Evolutionary conservation across 1,284 basidiomycete species (phyloP), one percentile per base, ranked within the genome.

Genomic region (Rhodotorula sp.): DNA sequence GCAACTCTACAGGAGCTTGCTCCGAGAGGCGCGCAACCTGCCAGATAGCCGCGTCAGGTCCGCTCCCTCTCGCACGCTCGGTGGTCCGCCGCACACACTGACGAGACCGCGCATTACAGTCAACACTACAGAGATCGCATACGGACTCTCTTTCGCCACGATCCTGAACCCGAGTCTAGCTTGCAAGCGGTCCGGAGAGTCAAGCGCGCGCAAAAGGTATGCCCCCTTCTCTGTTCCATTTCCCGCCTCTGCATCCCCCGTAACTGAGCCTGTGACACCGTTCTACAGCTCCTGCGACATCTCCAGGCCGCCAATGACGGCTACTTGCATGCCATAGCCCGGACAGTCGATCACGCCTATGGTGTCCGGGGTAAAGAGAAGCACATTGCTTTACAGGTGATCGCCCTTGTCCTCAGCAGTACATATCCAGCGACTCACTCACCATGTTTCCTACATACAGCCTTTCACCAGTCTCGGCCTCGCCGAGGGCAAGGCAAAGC

Each of bases 301-400:
- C 79, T 93, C 8, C 80, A 84, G 77, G 82, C 80, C 51, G 89
- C 89, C 15, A 89, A 87, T 75, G 76, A 78, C 15, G 86, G 88
- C 14, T 80, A 85, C 62, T 71, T 78, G 54, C 79, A 82, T 65
- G 85, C 87, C n/a, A 87, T 90, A 72, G 80, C 81, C 15, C 83
- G 85, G 67, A 79, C 90, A n/a, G 82, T 91, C 29, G 85, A 88
- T 74, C 77, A 87, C n/a, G 90, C 90, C n/a, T 91, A 91, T 79
- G 91, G 89, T 26, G 83, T 89, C 67, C 85, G 84, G 70, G 91
- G 91, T 20, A 88, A 85, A 3, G 42, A 7, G 22, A 73, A 70
- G 42, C 70, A 74, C 20, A 18, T 26, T 0, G 48, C 68, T 1
- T 60, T 75, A 29, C 54, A 56, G 4, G 74, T 75, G 4, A 33